phyloP scores from a whole-genome alignment of 768 basidiomycete genomes.

The Xanthoconium stramineum region DNA sequence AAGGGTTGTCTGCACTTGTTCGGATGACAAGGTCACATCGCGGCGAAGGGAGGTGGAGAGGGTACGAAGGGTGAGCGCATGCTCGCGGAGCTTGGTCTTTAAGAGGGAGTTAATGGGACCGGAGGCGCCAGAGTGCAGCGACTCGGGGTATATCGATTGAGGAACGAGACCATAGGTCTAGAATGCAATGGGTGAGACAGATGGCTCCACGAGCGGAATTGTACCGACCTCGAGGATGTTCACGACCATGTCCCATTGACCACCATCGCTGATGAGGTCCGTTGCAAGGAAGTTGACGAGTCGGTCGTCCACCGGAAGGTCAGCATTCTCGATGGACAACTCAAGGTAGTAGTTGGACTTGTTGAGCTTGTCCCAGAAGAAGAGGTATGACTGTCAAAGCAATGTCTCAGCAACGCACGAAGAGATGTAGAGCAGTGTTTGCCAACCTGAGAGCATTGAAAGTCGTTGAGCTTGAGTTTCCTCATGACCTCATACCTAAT shows the following conservation, averaged over 20 bases:
- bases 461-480: slow-evolving; percentile 80
- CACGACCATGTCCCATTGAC: slow-evolving; percentile 92
- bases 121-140: slow-evolving; percentile 75
- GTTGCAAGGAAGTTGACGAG: slow-evolving; percentile 72
- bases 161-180: slow-evolving; percentile 87
- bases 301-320: slow-evolving; percentile 78
- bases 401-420: slow-evolving; percentile 4
- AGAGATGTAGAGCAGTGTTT: background rate
- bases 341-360: slow-evolving; percentile 90
- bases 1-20: slow-evolving; percentile 49
- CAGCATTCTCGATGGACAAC: slow-evolving; percentile 75
- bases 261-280: slow-evolving; percentile 86
- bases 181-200: slow-evolving; percentile 29
- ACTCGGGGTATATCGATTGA: slow-evolving; percentile 79
- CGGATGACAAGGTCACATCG: slow-evolving; percentile 41
- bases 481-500: slow-evolving; percentile 83
- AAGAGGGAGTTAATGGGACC: slow-evolving; percentile 71
- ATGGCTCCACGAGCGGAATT: background rate
- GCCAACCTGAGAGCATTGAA: slow-evolving; percentile 83
- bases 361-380: slow-evolving; percentile 97
- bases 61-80: slow-evolving; percentile 75
- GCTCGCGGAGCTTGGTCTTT: slow-evolving; percentile 89
- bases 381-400: slow-evolving; percentile 67
- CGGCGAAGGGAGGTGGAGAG: slow-evolving; percentile 53
- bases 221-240: slow-evolving; percentile 56